Percentiles rank a stretch among this genome's conserved stretches.
Conservation (phyloP, 2,329 filamentous ascomycete genomes). For the Calonectria pseudoturangicola region DNA sequence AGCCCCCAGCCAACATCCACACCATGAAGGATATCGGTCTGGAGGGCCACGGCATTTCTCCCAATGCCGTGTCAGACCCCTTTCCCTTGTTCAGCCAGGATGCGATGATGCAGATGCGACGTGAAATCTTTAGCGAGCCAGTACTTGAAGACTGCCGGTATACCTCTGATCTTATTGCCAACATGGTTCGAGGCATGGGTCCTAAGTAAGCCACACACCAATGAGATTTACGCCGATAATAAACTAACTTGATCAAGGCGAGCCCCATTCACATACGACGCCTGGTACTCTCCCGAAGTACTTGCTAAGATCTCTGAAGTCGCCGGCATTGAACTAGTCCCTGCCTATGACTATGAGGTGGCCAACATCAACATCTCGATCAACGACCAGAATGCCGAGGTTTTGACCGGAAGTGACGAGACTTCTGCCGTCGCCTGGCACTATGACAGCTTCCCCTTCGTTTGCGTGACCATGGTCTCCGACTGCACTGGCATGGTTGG, state of each 20-base stretch:
- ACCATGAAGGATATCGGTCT: slow-evolving; percentile 78
- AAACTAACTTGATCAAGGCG: background rate
- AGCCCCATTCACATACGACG: slow-evolving; percentile 65
- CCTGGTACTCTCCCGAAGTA: slow-evolving; percentile 65
- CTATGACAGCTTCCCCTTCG: slow-evolving; percentile 79
- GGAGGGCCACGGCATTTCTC: slow-evolving; percentile 74
- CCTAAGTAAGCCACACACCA: slow-evolving; percentile 67
- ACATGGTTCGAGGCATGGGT: slow-evolving; percentile 71
- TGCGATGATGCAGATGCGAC: slow-evolving; percentile 76
- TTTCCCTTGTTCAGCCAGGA: slow-evolving; percentile 78
- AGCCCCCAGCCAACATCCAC: slow-evolving; percentile 70
- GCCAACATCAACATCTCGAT: slow-evolving; percentile 72
- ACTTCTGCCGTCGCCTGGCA: slow-evolving; percentile 73
- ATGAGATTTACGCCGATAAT: slow-evolving; percentile 63
- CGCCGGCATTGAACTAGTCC: slow-evolving; percentile 73
- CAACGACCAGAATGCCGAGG: slow-evolving; percentile 65
- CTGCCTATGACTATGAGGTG: slow-evolving; percentile 73
- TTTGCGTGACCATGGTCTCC: slow-evolving; percentile 79
- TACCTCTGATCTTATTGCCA: slow-evolving; percentile 69
- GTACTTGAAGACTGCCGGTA: slow-evolving; percentile 10
- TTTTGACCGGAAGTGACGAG: slow-evolving; percentile 62
- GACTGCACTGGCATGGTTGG: slow-evolving; percentile 79
- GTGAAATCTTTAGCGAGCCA: slow-evolving; percentile 75
- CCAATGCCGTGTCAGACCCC: slow-evolving; percentile 77
- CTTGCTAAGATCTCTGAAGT: slow-evolving; percentile 69